Base-by-base conservation (phyloP, 2,329 filamentous ascomycete species). In the Penicillium sp. region DNA sequence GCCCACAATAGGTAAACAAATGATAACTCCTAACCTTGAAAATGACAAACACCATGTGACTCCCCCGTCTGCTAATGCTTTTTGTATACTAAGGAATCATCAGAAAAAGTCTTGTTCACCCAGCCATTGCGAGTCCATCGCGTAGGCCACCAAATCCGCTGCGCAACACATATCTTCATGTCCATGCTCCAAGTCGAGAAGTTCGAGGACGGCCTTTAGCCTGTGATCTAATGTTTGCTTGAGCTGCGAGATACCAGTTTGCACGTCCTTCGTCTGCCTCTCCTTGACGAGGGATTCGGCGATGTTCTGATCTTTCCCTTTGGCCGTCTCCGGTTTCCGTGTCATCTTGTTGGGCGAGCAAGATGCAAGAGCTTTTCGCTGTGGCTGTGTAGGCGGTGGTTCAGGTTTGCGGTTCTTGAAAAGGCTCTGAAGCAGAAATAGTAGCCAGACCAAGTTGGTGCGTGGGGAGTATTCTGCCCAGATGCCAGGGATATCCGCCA, bases 371-470 rank as follows among this genome's bases (percentile, higher is more conserved):
- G 69, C 62, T 19, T 60, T 57, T 31, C 69, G 53, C 33, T 53
- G 54, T 39, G 51, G 43, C 29, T 45, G 40, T 4, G 38, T 28
- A 38, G 52, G 45, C 1, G 34, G 8, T n/a, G 52, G 5, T 42
- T 64, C 60, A 1, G 56, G 45, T 39, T 64, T 64, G 35, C 58
- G 55, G 34, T 69, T 69, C 32, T 67, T 69, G 22, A 83, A 64
- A 1, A 85, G 69, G 55, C 77, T 77, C 51, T 75, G 72, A 12
- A 84, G 71, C 4, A 85, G 65, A 59, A 82, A 82, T 43, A 81
- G 75, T 21, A 82, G 65, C 82, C 82, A 85, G 13, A 83, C 70
- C 13, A 83, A 69, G 56, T 84, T 85, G 2, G 81, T 83, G 48
- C 74, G 72, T 3, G 82, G 80, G 34, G 77, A 73, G 61, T 77